A percentile compares a stretch with the other conserved stretches of the same genome.
Conservation (phyloP, 257 asterid genomes). For the Fraxinus quadrangulata region DNA sequence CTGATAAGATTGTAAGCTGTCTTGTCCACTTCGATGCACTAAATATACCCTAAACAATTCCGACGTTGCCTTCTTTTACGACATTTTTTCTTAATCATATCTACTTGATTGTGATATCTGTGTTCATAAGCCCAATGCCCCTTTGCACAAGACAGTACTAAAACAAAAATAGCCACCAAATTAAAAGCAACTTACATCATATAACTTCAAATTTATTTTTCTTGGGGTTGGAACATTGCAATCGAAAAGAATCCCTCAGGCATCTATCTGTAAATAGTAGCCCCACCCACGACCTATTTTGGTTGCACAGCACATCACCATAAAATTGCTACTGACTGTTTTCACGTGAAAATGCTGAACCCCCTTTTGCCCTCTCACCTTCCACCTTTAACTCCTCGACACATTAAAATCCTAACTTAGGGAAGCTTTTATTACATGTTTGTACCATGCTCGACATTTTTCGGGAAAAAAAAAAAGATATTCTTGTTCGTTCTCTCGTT, state of each 20-base stretch:
- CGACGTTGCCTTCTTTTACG: background rate
- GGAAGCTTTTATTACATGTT: conserved; percentile 22
- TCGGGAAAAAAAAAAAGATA: too few species aligned
- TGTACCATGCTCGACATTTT: background rate
- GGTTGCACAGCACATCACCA: conserved; percentile 26
- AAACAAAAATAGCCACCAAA: too few species aligned
- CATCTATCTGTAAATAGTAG: background rate
- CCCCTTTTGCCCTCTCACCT: conserved; percentile 43
- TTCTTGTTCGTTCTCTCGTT: background rate
- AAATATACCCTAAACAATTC: background rate
- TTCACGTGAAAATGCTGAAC: conserved; percentile 58
- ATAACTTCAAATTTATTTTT: too few species aligned
- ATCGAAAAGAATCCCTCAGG: background rate
- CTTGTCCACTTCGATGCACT: background rate
- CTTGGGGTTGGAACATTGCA: too few species aligned
- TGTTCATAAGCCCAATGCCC: background rate
- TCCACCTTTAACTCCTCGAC: conserved; percentile 31
- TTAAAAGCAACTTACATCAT: too few species aligned
- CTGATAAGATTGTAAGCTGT: conserved; percentile 1
- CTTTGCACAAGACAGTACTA: too few species aligned
- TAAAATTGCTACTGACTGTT: conserved; percentile 21
- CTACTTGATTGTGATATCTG: conserved; percentile 23
- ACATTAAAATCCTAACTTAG: conserved; percentile 20
- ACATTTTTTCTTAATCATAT: conserved; percentile 27
- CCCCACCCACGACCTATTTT: conserved; percentile 21